phyloP scores from a whole-genome alignment of 2,329 filamentous ascomycete genomes.

The Talaromyces rugulosus region DNA sequence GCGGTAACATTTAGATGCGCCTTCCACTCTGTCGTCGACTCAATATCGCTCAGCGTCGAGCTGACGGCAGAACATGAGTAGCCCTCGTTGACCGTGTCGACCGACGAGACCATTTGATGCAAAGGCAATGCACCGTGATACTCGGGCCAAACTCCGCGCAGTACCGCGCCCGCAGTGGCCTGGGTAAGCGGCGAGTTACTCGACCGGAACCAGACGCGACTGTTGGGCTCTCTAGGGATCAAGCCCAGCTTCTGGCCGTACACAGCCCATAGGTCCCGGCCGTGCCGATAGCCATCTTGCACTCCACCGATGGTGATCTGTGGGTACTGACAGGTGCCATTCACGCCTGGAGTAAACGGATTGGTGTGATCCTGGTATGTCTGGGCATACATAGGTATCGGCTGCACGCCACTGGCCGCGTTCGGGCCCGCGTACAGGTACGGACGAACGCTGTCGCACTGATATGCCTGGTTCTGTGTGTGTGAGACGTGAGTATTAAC shows the following conservation, averaged over 20 bases:
- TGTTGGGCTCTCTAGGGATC: constrained; percentile 25
- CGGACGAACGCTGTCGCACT: constrained; percentile 34
- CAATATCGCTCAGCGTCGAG: constrained; percentile 20
- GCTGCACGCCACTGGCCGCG: constrained; percentile 14
- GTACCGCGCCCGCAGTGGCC: constrained; percentile 32
- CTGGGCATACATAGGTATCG: constrained; percentile 32
- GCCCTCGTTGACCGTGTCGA: constrained; percentile 34
- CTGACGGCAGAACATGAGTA: constrained; percentile 28
- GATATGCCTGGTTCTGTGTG: constrained; percentile 31
- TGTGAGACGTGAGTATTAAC: neutral
- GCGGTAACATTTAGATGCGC: constrained; percentile 31
- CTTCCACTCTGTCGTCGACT: constrained; percentile 31
- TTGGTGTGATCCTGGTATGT: constrained; percentile 34
- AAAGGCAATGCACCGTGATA: constrained; percentile 29
- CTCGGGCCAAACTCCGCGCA: constrained; percentile 35
- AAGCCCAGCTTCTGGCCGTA: constrained; percentile 30
- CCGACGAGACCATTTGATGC: constrained; percentile 32
- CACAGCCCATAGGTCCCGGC: constrained; percentile 29
- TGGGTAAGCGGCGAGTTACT: constrained; percentile 34
- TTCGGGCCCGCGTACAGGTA: constrained; percentile 31
- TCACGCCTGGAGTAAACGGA: constrained; percentile 28
- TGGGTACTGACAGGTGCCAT: constrained; percentile 36
- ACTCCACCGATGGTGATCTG: constrained; percentile 37
- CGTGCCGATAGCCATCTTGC: constrained; percentile 35
- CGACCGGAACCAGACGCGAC: constrained; percentile 33